Evolutionary conservation across 805 yeast species (phyloP).

Genomic region (Saturnispora kantuleensis): DNA sequence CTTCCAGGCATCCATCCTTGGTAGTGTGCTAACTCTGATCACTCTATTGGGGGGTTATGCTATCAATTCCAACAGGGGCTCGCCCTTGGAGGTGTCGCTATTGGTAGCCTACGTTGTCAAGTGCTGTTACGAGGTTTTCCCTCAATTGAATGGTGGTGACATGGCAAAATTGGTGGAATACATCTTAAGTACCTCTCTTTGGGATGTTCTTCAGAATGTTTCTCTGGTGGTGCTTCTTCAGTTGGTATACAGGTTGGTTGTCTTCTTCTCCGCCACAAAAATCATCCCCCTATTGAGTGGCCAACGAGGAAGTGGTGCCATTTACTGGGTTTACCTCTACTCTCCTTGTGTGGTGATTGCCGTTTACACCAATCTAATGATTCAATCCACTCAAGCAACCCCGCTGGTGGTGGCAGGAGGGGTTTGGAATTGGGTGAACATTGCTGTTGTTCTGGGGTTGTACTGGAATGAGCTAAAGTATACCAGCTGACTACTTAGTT

Average conservation of each 20-base stretch:
- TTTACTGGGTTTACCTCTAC: slow-evolving; percentile 61
- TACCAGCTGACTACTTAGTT: no score
- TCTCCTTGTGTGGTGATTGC: slow-evolving; percentile 93
- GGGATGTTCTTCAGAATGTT: slow-evolving; percentile 51
- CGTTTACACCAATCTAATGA: slow-evolving; percentile 86
- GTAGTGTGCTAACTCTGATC: slow-evolving; percentile 73
- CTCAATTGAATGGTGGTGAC: slow-evolving; percentile 57
- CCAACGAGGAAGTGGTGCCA: slow-evolving; percentile 27
- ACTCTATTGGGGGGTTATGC: slow-evolving; percentile 72
- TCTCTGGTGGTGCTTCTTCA: slow-evolving; percentile 77
- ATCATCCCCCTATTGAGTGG: slow-evolving; percentile 58
- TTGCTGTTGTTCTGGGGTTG: slow-evolving; percentile 3
- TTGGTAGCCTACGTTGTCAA: slow-evolving; percentile 86
- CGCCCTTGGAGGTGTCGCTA: slow-evolving; percentile 82
- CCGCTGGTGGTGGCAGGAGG: slow-evolving; percentile 44
- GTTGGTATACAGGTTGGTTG: slow-evolving; percentile 75
- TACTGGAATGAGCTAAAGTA: slow-evolving; percentile 65
- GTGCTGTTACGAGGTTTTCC: slow-evolving; percentile 86
- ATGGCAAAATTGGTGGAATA: slow-evolving; percentile 26
- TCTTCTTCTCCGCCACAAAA: slow-evolving; percentile 83
- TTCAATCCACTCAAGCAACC: slow-evolving; percentile 70
- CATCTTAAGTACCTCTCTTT: slow-evolving; percentile 30
- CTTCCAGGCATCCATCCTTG: slow-evolving; percentile 72
- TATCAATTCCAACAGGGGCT: slow-evolving; percentile 70
- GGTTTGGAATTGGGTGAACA: slow-evolving; percentile 23